Conservation (phyloP, 495 filamentous ascomycete species). For the Hypoxylon crocopeplum region DNA sequence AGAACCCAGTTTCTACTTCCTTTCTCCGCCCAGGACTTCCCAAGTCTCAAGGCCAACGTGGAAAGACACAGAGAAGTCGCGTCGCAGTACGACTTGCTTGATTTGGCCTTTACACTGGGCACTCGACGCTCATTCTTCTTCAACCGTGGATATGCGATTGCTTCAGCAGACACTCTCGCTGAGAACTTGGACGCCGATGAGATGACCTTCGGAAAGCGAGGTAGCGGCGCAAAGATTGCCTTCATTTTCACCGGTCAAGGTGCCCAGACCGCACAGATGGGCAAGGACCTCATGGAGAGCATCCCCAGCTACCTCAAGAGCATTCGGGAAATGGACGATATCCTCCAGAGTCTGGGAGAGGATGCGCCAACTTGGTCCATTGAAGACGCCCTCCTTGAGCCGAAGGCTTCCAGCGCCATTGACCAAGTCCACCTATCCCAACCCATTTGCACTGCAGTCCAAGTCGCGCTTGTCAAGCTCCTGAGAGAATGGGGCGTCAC, state of each 20-base stretch:
- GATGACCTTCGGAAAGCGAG: neutral
- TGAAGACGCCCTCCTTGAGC: slow-evolving; percentile 5
- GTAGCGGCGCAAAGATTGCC: neutral
- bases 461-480: slow-evolving; percentile 59
- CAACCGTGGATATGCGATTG: too few species aligned
- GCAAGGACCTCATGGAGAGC: too few species aligned
- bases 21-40: too few species aligned
- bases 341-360: slow-evolving; percentile 19
- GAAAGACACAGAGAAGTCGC: too few species aligned
- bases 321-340: slow-evolving; percentile 43
- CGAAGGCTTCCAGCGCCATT: neutral
- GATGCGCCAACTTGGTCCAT: slow-evolving; percentile 29
- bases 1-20: too few species aligned
- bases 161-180: neutral
- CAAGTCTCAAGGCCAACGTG: too few species aligned
- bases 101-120: too few species aligned
- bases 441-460: slow-evolving; percentile 57
- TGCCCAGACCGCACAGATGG: slow-evolving; percentile 45
- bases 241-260: slow-evolving; percentile 53
- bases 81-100: too few species aligned
- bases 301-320: neutral
- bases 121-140: too few species aligned
- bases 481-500: slow-evolving; percentile 56
- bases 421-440: slow-evolving; percentile 46
- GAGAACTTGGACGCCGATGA: slow-evolving; percentile 21